Evolutionary conservation across 768 basidiomycete genomes (phyloP).

Genomic region (Leccinum olivaceopallidum): DNA sequence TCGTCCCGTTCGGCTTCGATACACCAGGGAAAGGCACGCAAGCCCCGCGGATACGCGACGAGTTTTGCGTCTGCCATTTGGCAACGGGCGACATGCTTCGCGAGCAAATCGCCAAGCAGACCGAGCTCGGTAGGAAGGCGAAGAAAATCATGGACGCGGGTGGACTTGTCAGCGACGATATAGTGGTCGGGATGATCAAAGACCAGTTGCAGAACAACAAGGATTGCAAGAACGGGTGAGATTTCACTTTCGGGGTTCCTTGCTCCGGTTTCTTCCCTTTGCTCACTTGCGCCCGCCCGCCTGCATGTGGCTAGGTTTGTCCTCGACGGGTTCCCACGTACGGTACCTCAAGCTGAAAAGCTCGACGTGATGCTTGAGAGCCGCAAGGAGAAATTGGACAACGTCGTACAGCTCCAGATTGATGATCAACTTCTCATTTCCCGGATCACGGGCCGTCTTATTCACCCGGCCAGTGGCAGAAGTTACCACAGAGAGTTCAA

Average conservation of each 20-base stretch:
- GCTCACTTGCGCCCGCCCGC: neutral
- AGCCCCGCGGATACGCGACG: conserved; percentile 87
- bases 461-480: conserved; percentile 87
- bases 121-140: conserved; percentile 83
- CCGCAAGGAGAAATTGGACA: conserved; percentile 87
- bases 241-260: neutral
- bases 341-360: conserved; percentile 94
- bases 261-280: neutral
- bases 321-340: conserved; percentile 98
- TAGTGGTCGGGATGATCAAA: conserved; percentile 98
- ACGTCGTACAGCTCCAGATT: conserved; percentile 90
- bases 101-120: conserved; percentile 87
- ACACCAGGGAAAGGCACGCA: conserved; percentile 29
- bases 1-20: too few relatives aligned
- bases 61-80: conserved; percentile 96
- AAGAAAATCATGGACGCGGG: conserved; percentile 99
- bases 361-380: conserved; percentile 85
- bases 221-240: conserved; percentile 94
- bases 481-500: conserved; percentile 95
- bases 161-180: conserved; percentile 93
- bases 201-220: conserved; percentile 92
- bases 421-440: conserved; percentile 95
- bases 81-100: conserved; percentile 99
- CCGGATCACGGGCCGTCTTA: conserved; percentile 93
- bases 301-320: conserved; percentile 68